Percentiles rank a stretch among this genome's conserved stretches.
phyloP scores from a whole-genome alignment of 2,329 filamentous ascomycete genomes.

The Ceratocystis cubensis region DNA sequence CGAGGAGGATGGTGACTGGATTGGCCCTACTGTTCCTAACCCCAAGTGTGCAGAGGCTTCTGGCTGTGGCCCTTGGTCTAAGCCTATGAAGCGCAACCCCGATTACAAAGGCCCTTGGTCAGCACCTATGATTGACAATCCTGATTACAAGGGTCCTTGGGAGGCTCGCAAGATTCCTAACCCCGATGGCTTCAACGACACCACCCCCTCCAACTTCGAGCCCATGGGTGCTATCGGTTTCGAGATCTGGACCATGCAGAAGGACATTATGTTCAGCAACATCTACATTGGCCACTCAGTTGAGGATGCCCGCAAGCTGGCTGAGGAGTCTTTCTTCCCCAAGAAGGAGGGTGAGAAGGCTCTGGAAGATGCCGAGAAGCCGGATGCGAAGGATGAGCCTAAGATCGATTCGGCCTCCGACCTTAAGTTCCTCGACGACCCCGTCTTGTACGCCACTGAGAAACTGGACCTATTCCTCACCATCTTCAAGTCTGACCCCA shows the following conservation, averaged over 20 bases:
- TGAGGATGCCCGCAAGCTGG: slow-evolving; percentile 80
- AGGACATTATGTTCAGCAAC: slow-evolving; percentile 97
- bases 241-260: slow-evolving; percentile 99
- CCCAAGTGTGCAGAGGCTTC: slow-evolving; percentile 88
- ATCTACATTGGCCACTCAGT: slow-evolving; percentile 98
- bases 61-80: slow-evolving; percentile 86
- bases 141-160: slow-evolving; percentile 94
- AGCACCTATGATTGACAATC: slow-evolving; percentile 88
- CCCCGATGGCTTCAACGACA: slow-evolving; percentile 94
- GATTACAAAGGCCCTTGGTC: slow-evolving; percentile 99
- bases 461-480: slow-evolving; percentile 85
- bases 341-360: slow-evolving; percentile 77
- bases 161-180: slow-evolving; percentile 92
- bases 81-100: slow-evolving; percentile 88
- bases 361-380: slow-evolving; percentile 65
- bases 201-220: slow-evolving; percentile 91
- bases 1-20: slow-evolving; percentile 97
- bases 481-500: slow-evolving; percentile 66
- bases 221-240: slow-evolving; percentile 97
- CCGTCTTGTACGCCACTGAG: slow-evolving; percentile 75
- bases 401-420: slow-evolving; percentile 51
- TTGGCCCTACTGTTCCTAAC: slow-evolving; percentile 81
- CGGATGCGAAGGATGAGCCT: slow-evolving; percentile 53
- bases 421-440: slow-evolving; percentile 83
- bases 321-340: slow-evolving; percentile 76